Conservation (phyloP, 306 rosid species). For the Trifolium pratense region DNA sequence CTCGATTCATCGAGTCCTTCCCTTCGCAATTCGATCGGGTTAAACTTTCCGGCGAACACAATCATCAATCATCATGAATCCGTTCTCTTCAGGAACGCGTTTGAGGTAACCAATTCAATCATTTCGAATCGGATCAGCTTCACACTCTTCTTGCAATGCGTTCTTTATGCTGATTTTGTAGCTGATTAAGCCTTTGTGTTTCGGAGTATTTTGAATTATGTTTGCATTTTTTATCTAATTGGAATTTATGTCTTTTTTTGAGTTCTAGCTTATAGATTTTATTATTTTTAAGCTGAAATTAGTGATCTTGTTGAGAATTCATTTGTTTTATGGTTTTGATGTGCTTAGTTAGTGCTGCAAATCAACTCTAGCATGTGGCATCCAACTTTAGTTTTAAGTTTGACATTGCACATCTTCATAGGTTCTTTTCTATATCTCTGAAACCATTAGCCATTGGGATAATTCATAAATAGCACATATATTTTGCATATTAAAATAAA, state of each 20-base stretch:
- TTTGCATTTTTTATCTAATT: constrained; percentile 25
- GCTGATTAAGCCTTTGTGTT: constrained; percentile 21
- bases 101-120: constrained; percentile 67
- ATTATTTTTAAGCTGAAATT: constrained; percentile 22
- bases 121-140: constrained; percentile 42
- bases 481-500: background rate
- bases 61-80: constrained; percentile 83
- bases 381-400: background rate
- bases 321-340: constrained; percentile 20
- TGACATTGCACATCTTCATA: constrained; percentile 25
- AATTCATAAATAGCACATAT: background rate
- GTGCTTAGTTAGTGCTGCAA: constrained; percentile 30
- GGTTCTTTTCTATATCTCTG: constrained; percentile 19
- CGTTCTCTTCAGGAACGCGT: constrained; percentile 98
- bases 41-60: constrained; percentile 44
- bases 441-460: constrained; percentile 26
- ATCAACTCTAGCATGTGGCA: background rate
- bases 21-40: constrained; percentile 58
- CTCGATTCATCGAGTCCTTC: constrained; percentile 46
- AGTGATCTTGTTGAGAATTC: constrained; percentile 35
- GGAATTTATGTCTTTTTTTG: constrained; percentile 15
- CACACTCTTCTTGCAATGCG: constrained; percentile 32
- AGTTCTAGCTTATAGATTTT: constrained; percentile 31
- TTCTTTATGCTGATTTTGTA: constrained; percentile 25
- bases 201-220: constrained; percentile 24